Conservation (phyloP, 129 eudicot genomes). For the Cynara cardunculus region DNA sequence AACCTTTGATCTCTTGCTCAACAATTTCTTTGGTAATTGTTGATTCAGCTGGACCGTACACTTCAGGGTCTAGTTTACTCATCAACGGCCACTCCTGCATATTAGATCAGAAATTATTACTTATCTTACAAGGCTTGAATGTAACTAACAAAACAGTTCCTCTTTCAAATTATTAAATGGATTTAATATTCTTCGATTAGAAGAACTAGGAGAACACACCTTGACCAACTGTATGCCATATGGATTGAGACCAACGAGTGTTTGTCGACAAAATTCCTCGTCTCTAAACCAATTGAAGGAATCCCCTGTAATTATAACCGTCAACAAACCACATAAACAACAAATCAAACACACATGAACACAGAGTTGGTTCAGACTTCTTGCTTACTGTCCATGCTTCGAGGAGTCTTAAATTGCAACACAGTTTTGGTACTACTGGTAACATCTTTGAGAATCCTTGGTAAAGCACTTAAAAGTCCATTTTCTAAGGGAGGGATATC, state of each 20-base stretch:
- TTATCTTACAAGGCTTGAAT: neutral
- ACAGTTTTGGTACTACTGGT: neutral
- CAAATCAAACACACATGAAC: neutral
- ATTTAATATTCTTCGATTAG: neutral
- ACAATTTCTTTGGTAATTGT: neutral
- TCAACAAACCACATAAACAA: neutral
- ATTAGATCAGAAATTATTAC: neutral
- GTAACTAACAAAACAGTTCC: neutral
- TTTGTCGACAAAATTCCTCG: conserved; percentile 67
- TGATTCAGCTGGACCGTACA: conserved; percentile 34
- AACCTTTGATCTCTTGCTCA: conserved; percentile 48
- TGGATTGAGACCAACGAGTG: conserved; percentile 82
- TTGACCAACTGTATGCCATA: conserved; percentile 53
- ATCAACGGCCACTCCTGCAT: conserved; percentile 79
- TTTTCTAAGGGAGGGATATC: neutral
- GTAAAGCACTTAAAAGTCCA: conserved; percentile 26
- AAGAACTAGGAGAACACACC: conserved; percentile 31
- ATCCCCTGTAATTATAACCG: conserved; percentile 40
- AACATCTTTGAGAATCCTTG: conserved; percentile 41
- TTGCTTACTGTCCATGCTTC: conserved; percentile 40
- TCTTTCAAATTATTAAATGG: no score
- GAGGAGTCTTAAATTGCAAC: conserved; percentile 51
- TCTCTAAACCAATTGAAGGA: conserved; percentile 68
- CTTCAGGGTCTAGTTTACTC: conserved; percentile 63
- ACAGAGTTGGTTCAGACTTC: neutral